These are phyloP conservation scores for Hericium coralloides DNA, from an alignment of 768 basidiomycete genomes.

Conservation along the genomic window DNA sequence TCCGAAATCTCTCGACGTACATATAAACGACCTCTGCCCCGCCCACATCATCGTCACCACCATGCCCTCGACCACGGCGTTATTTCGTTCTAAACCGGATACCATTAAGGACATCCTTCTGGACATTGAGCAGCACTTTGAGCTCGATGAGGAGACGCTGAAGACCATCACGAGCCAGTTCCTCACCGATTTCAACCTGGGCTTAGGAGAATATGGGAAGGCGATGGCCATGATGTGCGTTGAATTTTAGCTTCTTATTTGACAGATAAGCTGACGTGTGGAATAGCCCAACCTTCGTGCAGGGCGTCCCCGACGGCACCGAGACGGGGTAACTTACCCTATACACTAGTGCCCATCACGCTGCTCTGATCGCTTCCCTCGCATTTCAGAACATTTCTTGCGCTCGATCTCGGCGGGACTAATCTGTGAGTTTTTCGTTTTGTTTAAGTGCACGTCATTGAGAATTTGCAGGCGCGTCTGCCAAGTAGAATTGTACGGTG, in stretches of 20 bases:
- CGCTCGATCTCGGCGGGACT: conserved; percentile 94
- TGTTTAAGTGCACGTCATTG: not conserved
- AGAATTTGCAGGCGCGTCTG: conserved; percentile 71
- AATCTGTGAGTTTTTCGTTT: conserved; percentile 65
- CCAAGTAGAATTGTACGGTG: conserved; percentile 84
- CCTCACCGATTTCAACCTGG: conserved; percentile 68
- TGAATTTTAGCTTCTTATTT: not conserved
- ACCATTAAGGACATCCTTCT: conserved; percentile 32
- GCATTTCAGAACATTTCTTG: conserved; percentile 75
- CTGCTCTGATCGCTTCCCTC: not conserved
- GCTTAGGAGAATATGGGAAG: conserved; percentile 63
- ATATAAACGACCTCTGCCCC: too few relatives aligned
- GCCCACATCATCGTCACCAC: not conserved
- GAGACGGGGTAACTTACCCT: conserved; percentile 69
- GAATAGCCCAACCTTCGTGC: conserved; percentile 83
- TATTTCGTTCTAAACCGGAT: conserved; percentile 5
- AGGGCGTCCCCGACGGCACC: conserved; percentile 88
- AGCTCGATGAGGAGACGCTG: conserved; percentile 51
- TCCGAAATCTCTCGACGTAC: not conserved
- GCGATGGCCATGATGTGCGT: conserved; percentile 90
- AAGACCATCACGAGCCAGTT: conserved; percentile 69
- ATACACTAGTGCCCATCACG: not conserved
- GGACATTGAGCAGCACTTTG: conserved; percentile 66
- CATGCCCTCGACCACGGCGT: conserved; percentile 10
- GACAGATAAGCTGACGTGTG: not conserved